Conservation (phyloP, 2,329 filamentous ascomycete genomes). For the Scolecobasidium constrictum region DNA sequence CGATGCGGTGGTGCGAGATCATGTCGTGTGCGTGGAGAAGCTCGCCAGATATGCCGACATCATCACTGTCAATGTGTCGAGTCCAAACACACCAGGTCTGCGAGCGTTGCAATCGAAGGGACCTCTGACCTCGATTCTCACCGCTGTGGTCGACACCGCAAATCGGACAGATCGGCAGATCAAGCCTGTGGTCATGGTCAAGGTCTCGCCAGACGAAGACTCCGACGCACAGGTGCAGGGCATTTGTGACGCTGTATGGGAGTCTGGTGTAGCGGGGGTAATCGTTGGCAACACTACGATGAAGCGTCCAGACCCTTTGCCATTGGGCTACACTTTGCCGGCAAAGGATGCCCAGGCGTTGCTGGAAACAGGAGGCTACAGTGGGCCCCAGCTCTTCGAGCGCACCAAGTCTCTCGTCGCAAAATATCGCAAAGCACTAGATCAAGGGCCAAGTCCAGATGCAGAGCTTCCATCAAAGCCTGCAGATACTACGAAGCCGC, state of each 20-base stretch:
- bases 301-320: conserved; percentile 59
- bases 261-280: conserved; percentile 81
- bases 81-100: conserved; percentile 88
- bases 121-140: conserved; percentile 70
- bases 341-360: conserved; percentile 56
- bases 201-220: conserved; percentile 94
- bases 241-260: conserved; percentile 75
- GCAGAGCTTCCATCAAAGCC: not conserved
- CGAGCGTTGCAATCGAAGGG: conserved; percentile 76
- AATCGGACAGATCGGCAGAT: conserved; percentile 55
- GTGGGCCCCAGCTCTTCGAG: conserved; percentile 79
- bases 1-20: conserved; percentile 64
- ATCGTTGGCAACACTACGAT: conserved; percentile 98
- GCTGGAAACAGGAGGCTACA: conserved; percentile 76
- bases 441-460: conserved; percentile 28
- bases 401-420: conserved; percentile 68
- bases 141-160: conserved; percentile 73
- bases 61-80: conserved; percentile 95
- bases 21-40: conserved; percentile 78
- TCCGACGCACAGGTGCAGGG: conserved; percentile 72
- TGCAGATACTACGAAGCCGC: not conserved
- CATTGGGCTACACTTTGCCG: conserved; percentile 54
- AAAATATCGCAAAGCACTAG: conserved; percentile 53
- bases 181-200: conserved; percentile 86
- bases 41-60: conserved; percentile 87